Evolutionary conservation across 2,329 filamentous ascomycete genomes (phyloP), one percentile per base, ranked within the genome.

Genomic region (Sarocladium strictum): DNA sequence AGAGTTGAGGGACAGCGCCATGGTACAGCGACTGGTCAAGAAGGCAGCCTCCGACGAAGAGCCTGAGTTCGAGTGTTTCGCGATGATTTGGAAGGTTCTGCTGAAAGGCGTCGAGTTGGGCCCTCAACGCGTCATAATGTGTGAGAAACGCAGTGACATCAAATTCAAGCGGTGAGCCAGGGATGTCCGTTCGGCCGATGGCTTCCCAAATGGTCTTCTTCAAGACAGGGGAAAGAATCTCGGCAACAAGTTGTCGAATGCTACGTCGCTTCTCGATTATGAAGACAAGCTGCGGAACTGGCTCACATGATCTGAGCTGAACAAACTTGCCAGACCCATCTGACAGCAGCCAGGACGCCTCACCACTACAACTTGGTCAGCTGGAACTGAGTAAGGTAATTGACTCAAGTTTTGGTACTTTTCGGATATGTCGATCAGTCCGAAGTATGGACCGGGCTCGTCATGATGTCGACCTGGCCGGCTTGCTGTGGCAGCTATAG

Each of bases 221-320:
- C 53, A 76, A 66, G 17, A 67, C 68, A 33, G 69, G 65, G 54
- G 72, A 74, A n/a, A 54, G 56, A 3, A 66, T 58, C 10, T 62
- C 59, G 11, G 68, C 51, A 3, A 60, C 57, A 7, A 64, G 61
- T 0, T 50, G 58, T 17, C 58, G 61, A 11, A 43, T 53, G 1
- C 54, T 33, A 17, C 65, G 58, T 37, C 63, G 57, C 53, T 68
- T 68, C 38, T 63, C 60, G 19, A 67, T 56, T 12, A 62, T 56
- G 53, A 68, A 68, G 5, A 62, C 58, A 1, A 66, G 41, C 12
- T 54, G 52, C 14, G 60, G 62, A 50, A 64, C 54, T 15, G 57
- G 32, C 49, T 53, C 55, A 19, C 52, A 51, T 2, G 55, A 52
- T 1, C 57, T 59, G 21, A 64, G 56, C 29, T 64, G 54, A 33